These are phyloP conservation scores for Pleurotus ostreatus DNA, from an alignment of 768 basidiomycete species.

Conservation along the genomic window DNA sequence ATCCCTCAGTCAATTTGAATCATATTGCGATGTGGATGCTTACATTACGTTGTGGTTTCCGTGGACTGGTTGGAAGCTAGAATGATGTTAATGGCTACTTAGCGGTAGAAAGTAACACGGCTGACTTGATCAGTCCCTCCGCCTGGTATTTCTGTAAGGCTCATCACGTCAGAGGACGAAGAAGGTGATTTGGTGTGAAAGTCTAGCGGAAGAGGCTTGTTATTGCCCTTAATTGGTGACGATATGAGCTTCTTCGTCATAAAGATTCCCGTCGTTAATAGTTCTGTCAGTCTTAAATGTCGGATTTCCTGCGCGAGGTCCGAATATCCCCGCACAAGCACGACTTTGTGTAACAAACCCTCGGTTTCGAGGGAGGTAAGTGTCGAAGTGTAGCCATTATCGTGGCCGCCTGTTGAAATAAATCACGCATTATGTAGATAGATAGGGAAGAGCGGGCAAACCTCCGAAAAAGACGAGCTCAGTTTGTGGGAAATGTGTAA, in stretches of 20 bases:
- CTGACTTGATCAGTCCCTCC: constrained; percentile 2
- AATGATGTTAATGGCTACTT: neutral
- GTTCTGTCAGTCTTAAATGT: constrained; percentile 30
- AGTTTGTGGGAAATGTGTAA: constrained; percentile 40
- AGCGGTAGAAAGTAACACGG: neutral
- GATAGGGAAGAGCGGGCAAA: constrained; percentile 14
- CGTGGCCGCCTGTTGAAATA: constrained; percentile 36
- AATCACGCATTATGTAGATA: neutral
- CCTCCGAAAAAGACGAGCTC: constrained; percentile 46
- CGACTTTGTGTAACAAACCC: constrained; percentile 38
- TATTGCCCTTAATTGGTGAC: neutral
- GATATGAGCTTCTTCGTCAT: constrained; percentile 31
- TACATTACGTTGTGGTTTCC: neutral
- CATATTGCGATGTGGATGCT: too few species aligned
- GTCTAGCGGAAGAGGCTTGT: neutral
- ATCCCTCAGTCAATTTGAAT: neutral
- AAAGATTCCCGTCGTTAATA: constrained; percentile 36
- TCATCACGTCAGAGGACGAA: neutral
- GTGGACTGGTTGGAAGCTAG: neutral
- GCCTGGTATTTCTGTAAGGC: neutral
- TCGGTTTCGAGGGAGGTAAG: constrained; percentile 38
- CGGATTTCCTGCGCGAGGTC: constrained; percentile 37
- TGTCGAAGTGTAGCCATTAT: constrained; percentile 44
- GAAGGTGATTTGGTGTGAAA: neutral
- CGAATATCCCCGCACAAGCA: constrained; percentile 42